These are phyloP conservation scores for Fusarium aywerte DNA, from an alignment of 2,329 filamentous ascomycete genomes.

Conservation along the genomic window DNA sequence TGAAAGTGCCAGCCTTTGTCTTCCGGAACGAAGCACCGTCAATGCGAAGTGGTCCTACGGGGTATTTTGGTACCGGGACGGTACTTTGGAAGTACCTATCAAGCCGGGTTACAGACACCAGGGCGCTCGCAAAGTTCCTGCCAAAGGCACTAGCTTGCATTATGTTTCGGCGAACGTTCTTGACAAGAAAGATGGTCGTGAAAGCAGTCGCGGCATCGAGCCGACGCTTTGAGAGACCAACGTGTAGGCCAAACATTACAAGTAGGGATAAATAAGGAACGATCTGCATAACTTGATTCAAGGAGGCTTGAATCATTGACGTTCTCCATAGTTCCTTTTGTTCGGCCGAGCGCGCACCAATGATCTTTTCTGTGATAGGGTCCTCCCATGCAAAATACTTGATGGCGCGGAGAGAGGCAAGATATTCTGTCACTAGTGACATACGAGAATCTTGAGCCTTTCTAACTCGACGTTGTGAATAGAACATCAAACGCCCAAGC, in stretches of 20 bases:
- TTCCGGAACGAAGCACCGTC: constrained; percentile 60
- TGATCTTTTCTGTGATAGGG: constrained; percentile 62
- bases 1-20: constrained; percentile 62
- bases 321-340: constrained; percentile 66
- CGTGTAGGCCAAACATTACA: constrained; percentile 64
- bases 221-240: constrained; percentile 58
- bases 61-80: constrained; percentile 59
- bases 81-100: constrained; percentile 66
- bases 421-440: constrained; percentile 67
- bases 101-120: constrained; percentile 61
- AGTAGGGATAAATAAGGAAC: constrained; percentile 64
- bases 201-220: constrained; percentile 68
- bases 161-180: constrained; percentile 64
- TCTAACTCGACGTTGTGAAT: constrained; percentile 62
- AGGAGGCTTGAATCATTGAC: constrained; percentile 58
- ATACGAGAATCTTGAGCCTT: constrained; percentile 67
- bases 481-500: constrained; percentile 61
- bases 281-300: constrained; percentile 62
- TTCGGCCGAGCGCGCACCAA: constrained; percentile 61
- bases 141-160: constrained; percentile 59
- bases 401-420: constrained; percentile 66
- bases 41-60: constrained; percentile 61
- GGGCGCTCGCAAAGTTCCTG: constrained; percentile 50
- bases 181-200: constrained; percentile 65
- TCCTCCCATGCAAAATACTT: constrained; percentile 72